Conservation (phyloP, 164 flowering plant genomes). For the Cinnamomum micranthum region DNA sequence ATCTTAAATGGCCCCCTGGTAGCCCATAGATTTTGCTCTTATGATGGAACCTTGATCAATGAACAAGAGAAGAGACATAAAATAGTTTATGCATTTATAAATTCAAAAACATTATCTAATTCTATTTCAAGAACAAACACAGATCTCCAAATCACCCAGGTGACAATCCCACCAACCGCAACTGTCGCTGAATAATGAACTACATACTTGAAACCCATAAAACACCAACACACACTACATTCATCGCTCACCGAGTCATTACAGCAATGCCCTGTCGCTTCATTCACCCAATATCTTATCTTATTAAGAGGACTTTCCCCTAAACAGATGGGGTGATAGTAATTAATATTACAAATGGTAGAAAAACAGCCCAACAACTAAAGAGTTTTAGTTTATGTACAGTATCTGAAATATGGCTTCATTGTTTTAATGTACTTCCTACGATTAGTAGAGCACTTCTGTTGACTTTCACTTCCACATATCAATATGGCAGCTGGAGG, state of each 20-base stretch:
- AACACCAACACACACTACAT: constrained; percentile 9
- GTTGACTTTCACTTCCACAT: constrained; percentile 54
- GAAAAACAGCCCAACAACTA: constrained; percentile 16
- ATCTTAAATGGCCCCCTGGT: too few species aligned
- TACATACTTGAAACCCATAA: constrained; percentile 22
- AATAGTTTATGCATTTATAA: background rate
- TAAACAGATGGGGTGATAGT: constrained; percentile 14
- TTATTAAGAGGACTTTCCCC: constrained; percentile 13
- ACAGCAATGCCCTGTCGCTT: constrained; percentile 19
- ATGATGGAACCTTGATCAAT: background rate
- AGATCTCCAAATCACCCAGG: constrained; percentile 13
- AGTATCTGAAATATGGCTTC: constrained; percentile 27
- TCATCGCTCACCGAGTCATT: constrained; percentile 18
- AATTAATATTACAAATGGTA: constrained; percentile 1
- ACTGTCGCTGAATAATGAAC: constrained; percentile 10
- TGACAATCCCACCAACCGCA: constrained; percentile 13
- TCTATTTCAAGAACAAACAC: constrained; percentile 12
- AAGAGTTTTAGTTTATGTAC: constrained; percentile 47
- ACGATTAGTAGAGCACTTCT: constrained; percentile 16
- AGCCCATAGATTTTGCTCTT: background rate
- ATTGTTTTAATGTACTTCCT: constrained; percentile 15
- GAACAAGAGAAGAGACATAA: background rate
- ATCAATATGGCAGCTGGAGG: constrained; percentile 37
- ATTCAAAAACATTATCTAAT: constrained; percentile 1
- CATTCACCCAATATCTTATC: constrained; percentile 17